Evolutionary conservation across 345 rosid species (phyloP), one percentile per base, ranked within the genome.

Genomic region (Capsella bursapastoris): DNA sequence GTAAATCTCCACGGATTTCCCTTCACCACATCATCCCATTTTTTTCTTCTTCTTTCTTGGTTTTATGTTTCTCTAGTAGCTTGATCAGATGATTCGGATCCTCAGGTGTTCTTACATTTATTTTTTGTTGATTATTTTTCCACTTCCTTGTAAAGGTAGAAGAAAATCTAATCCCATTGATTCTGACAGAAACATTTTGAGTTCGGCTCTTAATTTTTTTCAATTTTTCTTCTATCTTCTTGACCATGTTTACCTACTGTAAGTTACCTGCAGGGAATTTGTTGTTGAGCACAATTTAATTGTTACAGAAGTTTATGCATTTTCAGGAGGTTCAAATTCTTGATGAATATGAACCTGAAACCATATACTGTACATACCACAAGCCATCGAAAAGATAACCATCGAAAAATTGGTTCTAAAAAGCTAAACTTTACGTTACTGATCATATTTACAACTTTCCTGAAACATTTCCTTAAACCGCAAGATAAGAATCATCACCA

Each of bases 141-240:
- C 74, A 55, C 51, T 61, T 43, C 69, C 29, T 72, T 78, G 78
- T 73, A 78, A 77, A 77, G 76, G 76, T 77, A 57, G 80, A 55
- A 56, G 80, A 76, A 76, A 68, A 63, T 18, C 72, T 77, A 77
- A 71, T 77, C 76, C 80, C 76, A 71, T 77, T 77, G 22, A 58
- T 58, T 77, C 77, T 71, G 72, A 70, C 80, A 28, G 6, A 57
- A 68, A 60, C 44, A 10, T 41, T 41, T 71, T 57, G 67, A 57
- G 71, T 65, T 64, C 48, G 60, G 7, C 34, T 51, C 4, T 59
- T 58, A 7, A 40, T 8, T 43, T 50, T 64, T 63, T 3, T 2
- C 9, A 13, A 1, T 1, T 31, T 13, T 55, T 34, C 12, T 6
- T 59, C 5, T 41, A 4, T 37, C 44, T 48, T 57, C 35, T 58